Base-by-base conservation (phyloP, 1,284 basidiomycete genomes). In the Meira nashicola region DNA sequence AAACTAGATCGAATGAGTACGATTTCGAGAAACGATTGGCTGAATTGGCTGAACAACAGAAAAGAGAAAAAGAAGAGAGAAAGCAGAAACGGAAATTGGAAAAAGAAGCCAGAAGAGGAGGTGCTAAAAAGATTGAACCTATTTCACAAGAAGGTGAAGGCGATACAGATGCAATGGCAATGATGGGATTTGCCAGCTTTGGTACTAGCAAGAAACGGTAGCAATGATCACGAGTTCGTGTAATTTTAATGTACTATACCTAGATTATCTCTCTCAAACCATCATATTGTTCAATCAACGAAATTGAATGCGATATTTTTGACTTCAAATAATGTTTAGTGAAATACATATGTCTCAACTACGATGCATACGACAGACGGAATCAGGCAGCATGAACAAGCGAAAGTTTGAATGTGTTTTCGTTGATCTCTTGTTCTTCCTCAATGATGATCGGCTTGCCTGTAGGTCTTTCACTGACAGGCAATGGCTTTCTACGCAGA, bases 101-200 rank as follows among this genome's bases (percentile, higher is more conserved):
- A 43, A 33, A 80, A 85, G 46, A 79, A 12, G 17, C 46, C 3
- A 48, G 23, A 48, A 48, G 12, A 5, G 28, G 4, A 33, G 28
- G 28, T 3, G 28, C 28, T 4, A 33, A 8, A 3, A 33, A 33
- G 28, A 33, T 3, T 8, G 28, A 33, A 4, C 4, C 28, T 4
- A 33, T 33, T 3, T 8, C 8, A 33, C 28, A 33, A 33, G 28
- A 33, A 3, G 28, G 28, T 8, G 28, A 14, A 2, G 21, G 5
- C 23, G 69, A 76, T 56, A 28, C 43, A 46, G 86, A 88, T 63
- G 89, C 93, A 85, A 83, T 88, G 64, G 81, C 83, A 40, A 85
- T 91, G 82, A 94, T 96, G 92, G 93, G 92, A 44, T 96, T 96
- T 78, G 87, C 85, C 46, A 89, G 90, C 2, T 96, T 96, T 75